Base-by-base conservation (phyloP, 768 basidiomycete genomes). In the Psilocybe cubensis region DNA sequence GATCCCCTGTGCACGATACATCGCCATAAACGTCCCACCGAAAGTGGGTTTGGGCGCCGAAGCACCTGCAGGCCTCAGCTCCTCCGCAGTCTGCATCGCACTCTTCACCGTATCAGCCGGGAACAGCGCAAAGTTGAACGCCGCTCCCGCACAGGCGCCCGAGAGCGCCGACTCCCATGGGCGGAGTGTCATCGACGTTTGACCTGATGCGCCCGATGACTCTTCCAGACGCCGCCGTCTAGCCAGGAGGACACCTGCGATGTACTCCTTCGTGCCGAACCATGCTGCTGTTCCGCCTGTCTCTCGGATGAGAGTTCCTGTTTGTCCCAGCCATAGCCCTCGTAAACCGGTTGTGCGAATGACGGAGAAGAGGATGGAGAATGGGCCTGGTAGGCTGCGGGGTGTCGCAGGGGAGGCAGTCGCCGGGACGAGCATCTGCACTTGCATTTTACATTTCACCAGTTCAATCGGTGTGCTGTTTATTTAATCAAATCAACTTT, bases 71-170 rank as follows among this genome's bases (percentile, higher is more conserved):
- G 86, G 84, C 9, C 87, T 79, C 50, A 94, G 79, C 70, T 94
- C 92, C 56, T 90, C 90, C 66, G 87, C 87, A 1, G 95, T 97
- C 76, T 96, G 94, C 69, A 96, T 91, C 43, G 90, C 86, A 57
- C 88, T 91, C 76, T 96, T 96, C 64, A 96, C 84, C 25, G 88
- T 89, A 73, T 96, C 94, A 4, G 91, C 93, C 1, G 95, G 94
- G 79, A 94, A 97, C 33, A 96, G 77, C 23, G 86, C 84, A 58
- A 94, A 74, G 61, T 89, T 92, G 77, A 90, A 94, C 50, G 83
- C 77, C 1, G 87, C 86, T 3, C 94, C 94, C 3, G 92, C 91
- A 54, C 83, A 76, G 20, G 92, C 92, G 14, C 93, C 94, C 0
- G 89, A 83, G 1, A 89, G 55, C 27, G 92, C 92, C 10, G 90